A percentile compares a stretch with the other conserved stretches of the same genome.
Evolutionary conservation across 208 protist genomes (phyloP).

Genomic region (Zelonia costaricensis): DNA sequence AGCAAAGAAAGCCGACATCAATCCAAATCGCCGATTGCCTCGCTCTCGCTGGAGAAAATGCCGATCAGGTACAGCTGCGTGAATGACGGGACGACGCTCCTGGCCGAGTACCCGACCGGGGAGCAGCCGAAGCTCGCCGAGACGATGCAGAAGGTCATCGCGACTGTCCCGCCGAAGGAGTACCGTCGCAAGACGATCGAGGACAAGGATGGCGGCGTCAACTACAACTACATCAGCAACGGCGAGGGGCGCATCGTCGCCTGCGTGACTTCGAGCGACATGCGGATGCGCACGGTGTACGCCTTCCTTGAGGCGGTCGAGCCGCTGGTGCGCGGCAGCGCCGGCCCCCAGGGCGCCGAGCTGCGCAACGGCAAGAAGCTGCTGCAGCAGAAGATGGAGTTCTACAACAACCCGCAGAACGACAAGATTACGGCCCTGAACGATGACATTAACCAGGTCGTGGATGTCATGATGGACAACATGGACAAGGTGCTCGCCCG

Average conservation of each 20-base stretch:
- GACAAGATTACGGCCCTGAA: constrained; percentile 91
- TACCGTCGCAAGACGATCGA: constrained; percentile 91
- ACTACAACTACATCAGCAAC: constrained; percentile 93
- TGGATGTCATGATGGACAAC: constrained; percentile 94
- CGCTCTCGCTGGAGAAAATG: constrained; percentile 41
- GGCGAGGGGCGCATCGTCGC: constrained; percentile 87
- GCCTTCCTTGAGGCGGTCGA: constrained; percentile 91
- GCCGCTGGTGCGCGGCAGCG: constrained; percentile 69
- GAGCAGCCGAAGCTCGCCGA: constrained; percentile 78
- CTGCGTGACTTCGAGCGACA: constrained; percentile 84
- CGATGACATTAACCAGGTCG: constrained; percentile 90
- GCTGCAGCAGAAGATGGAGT: constrained; percentile 93
- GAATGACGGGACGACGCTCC: constrained; percentile 75
- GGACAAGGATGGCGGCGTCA: constrained; percentile 89
- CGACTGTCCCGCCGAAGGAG: constrained; percentile 78
- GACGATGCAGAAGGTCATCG: constrained; percentile 90
- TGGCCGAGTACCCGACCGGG: constrained; percentile 81
- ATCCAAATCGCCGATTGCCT: too few species aligned
- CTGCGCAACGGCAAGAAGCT: constrained; percentile 91
- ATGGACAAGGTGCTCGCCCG: constrained; percentile 92
- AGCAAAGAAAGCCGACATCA: too few species aligned
- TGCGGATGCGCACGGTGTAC: constrained; percentile 92
- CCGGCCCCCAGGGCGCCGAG: constrained; percentile 51
- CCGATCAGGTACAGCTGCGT: constrained; percentile 92
- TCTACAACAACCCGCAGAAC: constrained; percentile 93